Evolutionary conservation across 225 moss, liverwort and hornwort genomes (phyloP), one percentile per base, ranked within the genome.

Genomic region (Bryoerythrophyllum caledonicum): DNA sequence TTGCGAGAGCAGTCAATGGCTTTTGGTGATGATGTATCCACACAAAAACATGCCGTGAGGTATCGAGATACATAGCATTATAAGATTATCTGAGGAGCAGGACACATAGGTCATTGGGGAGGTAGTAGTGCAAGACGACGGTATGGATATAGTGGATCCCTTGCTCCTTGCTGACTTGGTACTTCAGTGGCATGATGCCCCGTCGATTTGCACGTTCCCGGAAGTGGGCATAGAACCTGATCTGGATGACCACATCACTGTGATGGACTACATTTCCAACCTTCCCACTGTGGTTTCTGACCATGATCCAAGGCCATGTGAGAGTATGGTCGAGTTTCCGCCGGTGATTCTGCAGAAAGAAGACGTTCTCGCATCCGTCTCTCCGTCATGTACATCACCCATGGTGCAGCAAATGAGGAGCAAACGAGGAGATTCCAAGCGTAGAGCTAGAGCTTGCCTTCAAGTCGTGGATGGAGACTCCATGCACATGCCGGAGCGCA

Each of bases 401-500:
- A 7, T 8, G 37, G 37, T 37, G 37, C 37, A 37, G 37, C 1
- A 76, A 30, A 28, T 48, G 69, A 11, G 38, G 71, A 3, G 53
- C 38, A 41, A 20, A 32, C 26, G 23, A 27, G 2, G 26, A 4
- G 60, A 13, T n/a, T 10, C 37, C 19, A 58, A 17, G 48, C 3
- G 23, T 37, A 70, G 43, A 21, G 10, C 15, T 8, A 53, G 4
- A 2, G 1, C 10, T 28, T 15, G 0, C 69, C 2, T 17, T 13
- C 0, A 58, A 19, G 64, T 11, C 34, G 60, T 2, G 60, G 44
- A 13, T 1, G 44, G 73, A 1, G 9, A 21, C 52, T 63, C 76
- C 5, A 27, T 32, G 32, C 65, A 4, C 64, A 9, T 6, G 65
- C 5, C 35, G 14, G 81, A 78, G 63, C 86, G 83, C 68, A 80